Evolutionary conservation across 805 yeast species (phyloP), one percentile per base, ranked within the genome.

Genomic region (Saturnispora mendoncae): DNA sequence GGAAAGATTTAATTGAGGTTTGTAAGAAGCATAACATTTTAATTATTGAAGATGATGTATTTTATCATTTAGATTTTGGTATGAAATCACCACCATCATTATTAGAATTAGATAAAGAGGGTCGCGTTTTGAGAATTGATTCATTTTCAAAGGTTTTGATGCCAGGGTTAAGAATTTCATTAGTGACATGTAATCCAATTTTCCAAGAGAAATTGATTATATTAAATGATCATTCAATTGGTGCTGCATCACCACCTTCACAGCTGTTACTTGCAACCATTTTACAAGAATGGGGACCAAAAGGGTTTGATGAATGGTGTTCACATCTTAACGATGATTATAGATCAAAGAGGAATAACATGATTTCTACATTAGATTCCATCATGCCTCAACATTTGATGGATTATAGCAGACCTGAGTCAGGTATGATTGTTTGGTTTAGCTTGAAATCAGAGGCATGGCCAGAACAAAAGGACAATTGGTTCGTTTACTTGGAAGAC

Each of bases 11-110:
- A 44, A 80, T 81, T 54, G 65, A 67, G 27, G 55, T 84, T 38
- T 78, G 84, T 41, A 72, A 70, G 52, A 75, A 78, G 56, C 82
- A 78, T 58, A 81, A 84, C 58, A 56, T 84, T 42, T 55, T 85
- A 25, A 78, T 84, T 43, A 60, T 84, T 43, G 95, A 85, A 61
- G 95, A 84, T 57, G 94, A 85, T 62, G 94, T 94, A 5, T 85
- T 85, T 67, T 84, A 81, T 61, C 84, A 78, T 61, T 63, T 84
- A 54, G 81, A 79, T 52, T 69, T 80, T 65, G 65, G 69, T 23
- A 46, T 53, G 15, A 66, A 69, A 44, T 64, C 64, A 13, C 50
- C 76, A 36, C 74, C 79, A n/a, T 76, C 85, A 7, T 77, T 79
- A 64, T 58, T 83, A 33, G 69, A 77, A 14, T 54, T 80, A 40